Evolutionary conservation across 805 yeast genomes (phyloP), one percentile per base, ranked within the genome.

Genomic region (Kluyveromyces siamensis): DNA sequence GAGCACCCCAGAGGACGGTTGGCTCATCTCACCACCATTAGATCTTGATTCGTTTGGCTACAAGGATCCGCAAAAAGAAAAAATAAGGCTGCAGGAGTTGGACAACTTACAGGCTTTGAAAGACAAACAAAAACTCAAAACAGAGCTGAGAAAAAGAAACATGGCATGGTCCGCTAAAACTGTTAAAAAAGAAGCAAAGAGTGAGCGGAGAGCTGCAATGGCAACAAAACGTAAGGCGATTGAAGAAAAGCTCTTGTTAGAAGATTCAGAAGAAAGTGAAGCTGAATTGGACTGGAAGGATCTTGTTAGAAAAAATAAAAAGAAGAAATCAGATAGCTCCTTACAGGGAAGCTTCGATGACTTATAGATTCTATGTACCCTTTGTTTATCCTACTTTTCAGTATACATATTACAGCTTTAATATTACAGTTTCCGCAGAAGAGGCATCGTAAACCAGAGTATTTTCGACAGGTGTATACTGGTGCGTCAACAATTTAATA

Each of bases 211-310:
- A 54, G 85, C 80, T 44, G 86, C 84, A 66, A 71, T 80, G 62
- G 55, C 56, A 4, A 39, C 54, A 37, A 79, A 80, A 58, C 72
- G 83, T 46, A 77, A 81, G 55, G 88, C 85, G 1, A 74, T 83
- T n/a, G 85, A 82, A 50, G 71, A 68, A 30, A 57, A 60, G 40
- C 46, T 64, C 8, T 77, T 73, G 35, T 68, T 72, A 16, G 72
- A 74, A 9, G 69, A 61, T n/a, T 61, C 60, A 4, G 62, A 53
- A 19, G 68, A 64, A 51, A 63, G 58, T 41, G 83, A 76, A 45
- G 67, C 68, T 2, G 77, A 73, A 46, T 76, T 71, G 40, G 98
- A 93, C 67, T 93, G 98, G 99, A 93, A 93, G 67, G 90, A 84
- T 30, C 59, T 83, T 21, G 84, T 91, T 1, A 69, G 79, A 52